phyloP scores from a whole-genome alignment of 441 rosid species.

The Aquilaria agallochum region DNA sequence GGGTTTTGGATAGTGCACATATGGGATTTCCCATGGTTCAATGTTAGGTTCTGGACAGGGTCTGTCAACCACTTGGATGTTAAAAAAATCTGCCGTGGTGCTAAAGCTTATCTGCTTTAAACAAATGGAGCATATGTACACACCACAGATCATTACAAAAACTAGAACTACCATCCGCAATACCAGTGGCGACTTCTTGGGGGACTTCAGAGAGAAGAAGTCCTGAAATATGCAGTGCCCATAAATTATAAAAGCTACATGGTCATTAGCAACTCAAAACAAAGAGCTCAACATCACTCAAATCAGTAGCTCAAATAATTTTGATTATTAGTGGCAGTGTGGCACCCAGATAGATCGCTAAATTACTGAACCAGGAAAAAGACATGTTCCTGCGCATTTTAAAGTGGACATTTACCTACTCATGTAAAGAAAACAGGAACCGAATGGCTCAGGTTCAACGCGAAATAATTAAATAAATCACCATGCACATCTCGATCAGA shows the following conservation, averaged over 20 bases:
- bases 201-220: constrained; percentile 45
- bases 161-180: constrained; percentile 61
- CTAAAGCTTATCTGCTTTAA: constrained; percentile 49
- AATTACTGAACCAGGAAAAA: not conserved
- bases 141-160: constrained; percentile 63
- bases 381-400: not conserved
- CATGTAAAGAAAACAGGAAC: constrained; percentile 6
- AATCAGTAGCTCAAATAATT: not conserved
- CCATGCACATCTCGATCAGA: constrained; percentile 13
- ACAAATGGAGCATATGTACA: constrained; percentile 66
- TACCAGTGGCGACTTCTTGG: constrained; percentile 61
- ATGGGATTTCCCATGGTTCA: constrained; percentile 93
- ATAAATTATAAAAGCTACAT: not conserved
- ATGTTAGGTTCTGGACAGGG: constrained; percentile 72
- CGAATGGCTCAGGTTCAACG: constrained; percentile 18
- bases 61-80: constrained; percentile 38
- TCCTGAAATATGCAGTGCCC: constrained; percentile 36
- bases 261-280: not conserved
- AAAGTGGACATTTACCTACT: not conserved
- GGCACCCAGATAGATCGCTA: not conserved
- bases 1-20: constrained; percentile 81
- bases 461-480: not conserved
- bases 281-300: not conserved
- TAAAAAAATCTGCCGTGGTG: constrained; percentile 35
- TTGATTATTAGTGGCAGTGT: not conserved